These are phyloP conservation scores for Medicago lupulina DNA, from an alignment of 306 rosid genomes.

Conservation along the genomic window DNA sequence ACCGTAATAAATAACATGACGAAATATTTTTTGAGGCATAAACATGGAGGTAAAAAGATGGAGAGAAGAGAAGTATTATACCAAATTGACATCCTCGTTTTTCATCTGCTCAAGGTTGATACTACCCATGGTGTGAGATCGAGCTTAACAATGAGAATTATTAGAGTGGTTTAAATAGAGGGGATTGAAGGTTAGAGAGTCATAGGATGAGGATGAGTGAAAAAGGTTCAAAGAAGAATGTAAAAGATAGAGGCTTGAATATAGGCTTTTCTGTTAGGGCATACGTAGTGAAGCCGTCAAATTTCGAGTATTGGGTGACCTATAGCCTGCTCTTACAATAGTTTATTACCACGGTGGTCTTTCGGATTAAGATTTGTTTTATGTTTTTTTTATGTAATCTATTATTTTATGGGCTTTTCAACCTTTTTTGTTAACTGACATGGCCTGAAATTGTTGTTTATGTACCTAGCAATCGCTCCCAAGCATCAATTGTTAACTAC, in stretches of 20 bases:
- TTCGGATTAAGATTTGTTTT: too few relatives aligned
- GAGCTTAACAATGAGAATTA: background rate
- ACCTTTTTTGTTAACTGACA: too few relatives aligned
- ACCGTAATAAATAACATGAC: background rate
- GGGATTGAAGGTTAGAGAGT: background rate
- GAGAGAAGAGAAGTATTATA: conserved; percentile 10
- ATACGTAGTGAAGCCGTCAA: background rate
- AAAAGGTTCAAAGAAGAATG: background rate
- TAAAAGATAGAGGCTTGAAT: background rate
- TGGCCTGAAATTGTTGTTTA: too few relatives aligned
- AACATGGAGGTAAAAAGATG: background rate
- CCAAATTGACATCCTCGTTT: conserved; percentile 81
- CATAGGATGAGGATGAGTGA: background rate
- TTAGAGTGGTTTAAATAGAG: background rate
- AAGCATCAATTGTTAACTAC: too few relatives aligned
- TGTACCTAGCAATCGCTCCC: too few relatives aligned
- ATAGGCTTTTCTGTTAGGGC: background rate
- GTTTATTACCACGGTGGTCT: too few relatives aligned
- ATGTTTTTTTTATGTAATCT: too few relatives aligned
- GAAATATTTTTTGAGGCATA: background rate
- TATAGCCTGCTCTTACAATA: too few relatives aligned
- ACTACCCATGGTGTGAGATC: conserved; percentile 50
- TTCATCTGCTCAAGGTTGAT: conserved; percentile 76
- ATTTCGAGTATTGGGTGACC: too few relatives aligned
- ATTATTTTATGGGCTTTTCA: too few relatives aligned